These are phyloP conservation scores for Fusarium keratoplasticum DNA, from an alignment of 2,329 filamentous ascomycete genomes.

Conservation along the genomic window DNA sequence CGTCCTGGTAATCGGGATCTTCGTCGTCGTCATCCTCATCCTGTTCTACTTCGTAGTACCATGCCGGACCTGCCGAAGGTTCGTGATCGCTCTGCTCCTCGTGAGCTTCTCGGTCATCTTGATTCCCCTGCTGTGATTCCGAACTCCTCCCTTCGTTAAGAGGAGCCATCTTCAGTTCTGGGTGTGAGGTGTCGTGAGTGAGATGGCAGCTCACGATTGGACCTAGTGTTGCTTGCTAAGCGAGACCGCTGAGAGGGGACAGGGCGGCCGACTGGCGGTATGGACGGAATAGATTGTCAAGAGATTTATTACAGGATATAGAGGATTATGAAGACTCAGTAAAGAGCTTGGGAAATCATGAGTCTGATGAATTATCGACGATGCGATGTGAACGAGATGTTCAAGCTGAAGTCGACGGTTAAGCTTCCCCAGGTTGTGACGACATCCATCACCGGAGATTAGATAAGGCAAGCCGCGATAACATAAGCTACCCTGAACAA, in stretches of 20 bases:
- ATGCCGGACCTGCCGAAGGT: constrained; percentile 23
- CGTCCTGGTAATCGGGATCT: constrained; percentile 42
- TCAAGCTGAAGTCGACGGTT: constrained; percentile 17
- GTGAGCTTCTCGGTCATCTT: constrained; percentile 15
- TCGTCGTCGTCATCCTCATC: constrained; percentile 51
- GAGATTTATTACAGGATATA: constrained; percentile 12
- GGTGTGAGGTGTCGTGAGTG: constrained; percentile 1
- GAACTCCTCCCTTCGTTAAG: constrained; percentile 17
- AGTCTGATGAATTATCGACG: constrained; percentile 25
- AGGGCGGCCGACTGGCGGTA: not conserved
- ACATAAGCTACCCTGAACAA: constrained; percentile 22
- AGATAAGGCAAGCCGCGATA: constrained; percentile 26
- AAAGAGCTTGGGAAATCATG: not conserved
- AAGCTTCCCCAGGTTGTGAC: constrained; percentile 39
- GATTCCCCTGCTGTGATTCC: not conserved
- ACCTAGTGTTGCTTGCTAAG: constrained; percentile 36
- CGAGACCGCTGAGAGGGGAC: constrained; percentile 22
- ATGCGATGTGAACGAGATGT: constrained; percentile 24
- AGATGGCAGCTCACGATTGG: not conserved
- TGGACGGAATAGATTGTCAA: constrained; percentile 1
- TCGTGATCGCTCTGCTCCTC: constrained; percentile 21
- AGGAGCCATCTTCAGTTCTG: constrained; percentile 25
- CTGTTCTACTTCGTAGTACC: constrained; percentile 36
- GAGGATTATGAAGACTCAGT: not conserved
- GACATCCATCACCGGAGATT: constrained; percentile 40